Conservation (phyloP, 257 asterid species). For the Galeopsis tetrahit region DNA sequence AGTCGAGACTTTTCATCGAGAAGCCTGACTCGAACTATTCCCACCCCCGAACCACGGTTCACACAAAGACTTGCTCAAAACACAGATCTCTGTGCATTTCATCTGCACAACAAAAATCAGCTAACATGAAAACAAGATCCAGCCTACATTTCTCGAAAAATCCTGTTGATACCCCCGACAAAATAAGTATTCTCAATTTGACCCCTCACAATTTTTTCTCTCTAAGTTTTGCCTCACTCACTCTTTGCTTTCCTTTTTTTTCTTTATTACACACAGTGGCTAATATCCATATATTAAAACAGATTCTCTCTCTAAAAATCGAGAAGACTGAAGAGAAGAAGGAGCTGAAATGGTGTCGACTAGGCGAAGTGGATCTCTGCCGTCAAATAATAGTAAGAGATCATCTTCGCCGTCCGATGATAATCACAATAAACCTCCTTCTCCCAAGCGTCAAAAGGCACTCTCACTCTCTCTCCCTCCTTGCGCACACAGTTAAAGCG, state of each 20-base stretch:
- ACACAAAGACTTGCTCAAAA: too few relatives aligned
- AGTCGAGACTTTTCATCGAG: too few relatives aligned
- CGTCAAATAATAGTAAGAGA: slow-evolving; percentile 73
- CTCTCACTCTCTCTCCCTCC: slow-evolving; percentile 34
- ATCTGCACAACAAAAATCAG: neutral
- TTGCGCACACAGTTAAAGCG: too few relatives aligned
- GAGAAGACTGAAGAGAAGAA: slow-evolving; percentile 30
- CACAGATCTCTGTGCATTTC: too few relatives aligned
- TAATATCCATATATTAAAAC: slow-evolving; percentile 12
- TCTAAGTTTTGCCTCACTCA: neutral
- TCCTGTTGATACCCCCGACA: neutral
- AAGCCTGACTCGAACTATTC: too few relatives aligned
- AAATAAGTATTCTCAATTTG: slow-evolving; percentile 21
- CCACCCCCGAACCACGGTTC: too few relatives aligned
- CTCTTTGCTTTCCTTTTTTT: neutral
- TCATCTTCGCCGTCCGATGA: slow-evolving; percentile 72
- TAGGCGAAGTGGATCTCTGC: slow-evolving; percentile 95
- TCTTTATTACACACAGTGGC: neutral
- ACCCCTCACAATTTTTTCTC: slow-evolving; percentile 12
- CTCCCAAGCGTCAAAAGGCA: slow-evolving; percentile 85
- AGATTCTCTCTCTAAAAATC: slow-evolving; percentile 38
- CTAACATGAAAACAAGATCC: slow-evolving; percentile 33
- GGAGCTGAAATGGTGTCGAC: slow-evolving; percentile 82
- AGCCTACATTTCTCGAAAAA: slow-evolving; percentile 12
- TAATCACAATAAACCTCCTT: slow-evolving; percentile 55